These are phyloP conservation scores for Actinomucor elegans DNA, from an alignment of 371 early-diverging fungal species.

Conservation along the genomic window DNA sequence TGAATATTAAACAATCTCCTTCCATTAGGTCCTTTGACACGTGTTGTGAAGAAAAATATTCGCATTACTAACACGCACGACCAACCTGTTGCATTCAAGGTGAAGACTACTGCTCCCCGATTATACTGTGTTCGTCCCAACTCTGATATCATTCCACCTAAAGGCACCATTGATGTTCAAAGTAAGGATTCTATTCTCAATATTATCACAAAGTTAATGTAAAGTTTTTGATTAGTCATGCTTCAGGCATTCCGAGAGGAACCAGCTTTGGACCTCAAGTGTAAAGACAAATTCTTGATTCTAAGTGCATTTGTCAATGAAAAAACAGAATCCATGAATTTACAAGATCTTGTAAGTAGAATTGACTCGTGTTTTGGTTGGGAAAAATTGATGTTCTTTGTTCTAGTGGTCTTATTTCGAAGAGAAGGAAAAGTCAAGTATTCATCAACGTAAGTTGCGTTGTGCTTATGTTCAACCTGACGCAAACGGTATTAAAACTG, in stretches of 20 bases:
- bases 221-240: conserved; percentile 52
- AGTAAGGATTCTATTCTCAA: conserved; percentile 38
- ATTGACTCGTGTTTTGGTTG: background rate
- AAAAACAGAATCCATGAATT: conserved; percentile 32
- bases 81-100: conserved; percentile 76
- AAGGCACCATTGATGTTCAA: conserved; percentile 61
- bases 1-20: background rate
- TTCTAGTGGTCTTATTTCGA: conserved; percentile 22
- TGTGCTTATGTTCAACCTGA: conserved; percentile 8
- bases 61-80: conserved; percentile 58
- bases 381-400: background rate
- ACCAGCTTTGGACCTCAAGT: conserved; percentile 63
- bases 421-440: background rate
- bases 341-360: conserved; percentile 37
- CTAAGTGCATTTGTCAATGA: conserved; percentile 44
- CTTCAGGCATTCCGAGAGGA: conserved; percentile 79
- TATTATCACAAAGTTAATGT: too few species aligned
- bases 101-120: conserved; percentile 93
- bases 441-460: conserved; percentile 20
- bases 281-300: conserved; percentile 88
- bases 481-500: too few species aligned
- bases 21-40: conserved; percentile 68
- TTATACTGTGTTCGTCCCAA: conserved; percentile 91
- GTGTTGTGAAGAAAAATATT: conserved; percentile 53
- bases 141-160: conserved; percentile 71